Percentiles rank a stretch among this genome's conserved stretches.
phyloP scores from a whole-genome alignment of 164 flowering plant species.

The Vitis rupestris region DNA sequence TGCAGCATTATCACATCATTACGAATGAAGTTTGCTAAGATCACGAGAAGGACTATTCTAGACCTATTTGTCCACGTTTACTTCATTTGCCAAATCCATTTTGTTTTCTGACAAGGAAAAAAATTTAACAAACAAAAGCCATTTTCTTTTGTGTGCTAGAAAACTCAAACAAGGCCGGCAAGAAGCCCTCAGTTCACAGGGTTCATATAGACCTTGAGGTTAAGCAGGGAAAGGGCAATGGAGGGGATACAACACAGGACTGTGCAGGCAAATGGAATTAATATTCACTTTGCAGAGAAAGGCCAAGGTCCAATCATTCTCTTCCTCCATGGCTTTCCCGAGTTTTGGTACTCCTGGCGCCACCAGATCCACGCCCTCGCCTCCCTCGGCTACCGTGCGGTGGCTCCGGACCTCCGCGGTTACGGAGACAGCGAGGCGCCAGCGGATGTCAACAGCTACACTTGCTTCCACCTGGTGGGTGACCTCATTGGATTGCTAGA shows the following conservation, averaged over 20 bases:
- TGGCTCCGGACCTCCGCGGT: constrained; percentile 61
- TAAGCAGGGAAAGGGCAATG: constrained; percentile 15
- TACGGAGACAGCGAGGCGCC: constrained; percentile 67
- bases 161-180: too few relatives aligned
- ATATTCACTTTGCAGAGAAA: constrained; percentile 57
- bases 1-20: too few relatives aligned
- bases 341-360: constrained; percentile 63
- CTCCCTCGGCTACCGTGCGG: constrained; percentile 42
- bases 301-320: constrained; percentile 53
- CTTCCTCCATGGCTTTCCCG: constrained; percentile 66
- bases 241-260: constrained; percentile 39
- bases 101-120: too few relatives aligned
- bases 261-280: constrained; percentile 43
- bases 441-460: constrained; percentile 29
- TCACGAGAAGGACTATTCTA: too few relatives aligned
- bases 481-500: constrained; percentile 67
- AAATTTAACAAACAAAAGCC: too few relatives aligned
- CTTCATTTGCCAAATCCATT: too few relatives aligned
- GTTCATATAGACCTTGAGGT: too few relatives aligned
- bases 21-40: too few relatives aligned
- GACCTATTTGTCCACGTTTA: too few relatives aligned
- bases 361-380: constrained; percentile 60
- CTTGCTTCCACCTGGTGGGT: constrained; percentile 55
- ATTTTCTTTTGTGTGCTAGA: too few relatives aligned
- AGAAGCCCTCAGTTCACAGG: too few relatives aligned